Conservation (phyloP, 2,329 filamentous ascomycete species). For the Trichoderma brevicompactum region DNA sequence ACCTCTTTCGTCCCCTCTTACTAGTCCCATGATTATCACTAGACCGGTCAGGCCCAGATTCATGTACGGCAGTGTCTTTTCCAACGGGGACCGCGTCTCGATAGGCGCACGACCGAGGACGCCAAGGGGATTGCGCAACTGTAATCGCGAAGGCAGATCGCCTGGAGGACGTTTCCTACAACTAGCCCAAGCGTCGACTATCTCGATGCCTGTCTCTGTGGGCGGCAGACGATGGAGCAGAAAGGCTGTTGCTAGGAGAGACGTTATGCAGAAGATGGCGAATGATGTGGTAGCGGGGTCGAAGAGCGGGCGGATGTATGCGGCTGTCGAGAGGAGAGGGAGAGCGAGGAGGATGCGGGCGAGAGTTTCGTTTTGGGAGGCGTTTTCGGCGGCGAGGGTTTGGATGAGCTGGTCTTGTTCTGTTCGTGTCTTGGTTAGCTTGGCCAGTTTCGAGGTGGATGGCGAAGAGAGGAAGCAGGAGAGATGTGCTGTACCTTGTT, state of each 20-base stretch:
- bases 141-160: neutral
- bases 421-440: conserved; percentile 36
- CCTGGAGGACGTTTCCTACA: neutral
- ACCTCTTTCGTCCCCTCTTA: conserved; percentile 42
- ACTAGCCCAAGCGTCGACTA: conserved; percentile 52
- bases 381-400: conserved; percentile 59
- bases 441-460: neutral
- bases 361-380: conserved; percentile 61
- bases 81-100: conserved; percentile 52
- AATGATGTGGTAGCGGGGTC: conserved; percentile 47
- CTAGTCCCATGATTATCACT: conserved; percentile 52
- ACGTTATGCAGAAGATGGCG: conserved; percentile 63
- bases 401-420: conserved; percentile 69
- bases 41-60: conserved; percentile 62
- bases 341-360: conserved; percentile 61
- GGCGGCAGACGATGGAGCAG: conserved; percentile 62
- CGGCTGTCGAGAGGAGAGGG: conserved; percentile 59
- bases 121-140: conserved; percentile 23
- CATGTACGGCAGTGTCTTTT: conserved; percentile 61
- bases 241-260: conserved; percentile 65
- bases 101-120: conserved; percentile 13
- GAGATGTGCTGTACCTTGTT: conserved; percentile 62
- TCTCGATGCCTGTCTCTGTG: conserved; percentile 55
- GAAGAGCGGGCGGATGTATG: conserved; percentile 52
- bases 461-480: neutral